Evolutionary conservation across 2,329 filamentous ascomycete genomes (phyloP).

Genomic region (Diplodia corticola): DNA sequence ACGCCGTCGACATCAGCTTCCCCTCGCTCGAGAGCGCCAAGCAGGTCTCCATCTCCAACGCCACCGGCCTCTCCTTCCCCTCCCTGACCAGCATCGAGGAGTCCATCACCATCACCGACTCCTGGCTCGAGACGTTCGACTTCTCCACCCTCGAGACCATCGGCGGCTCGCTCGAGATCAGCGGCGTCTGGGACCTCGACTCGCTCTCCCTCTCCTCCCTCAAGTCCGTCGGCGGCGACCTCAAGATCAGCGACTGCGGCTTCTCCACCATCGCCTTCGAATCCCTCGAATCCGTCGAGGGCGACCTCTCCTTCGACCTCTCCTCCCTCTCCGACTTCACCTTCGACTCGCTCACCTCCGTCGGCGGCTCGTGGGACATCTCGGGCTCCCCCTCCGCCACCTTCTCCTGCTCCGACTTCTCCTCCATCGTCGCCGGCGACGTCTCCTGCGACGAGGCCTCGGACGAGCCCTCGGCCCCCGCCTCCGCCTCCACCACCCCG

Average conservation of each 20-base stretch:
- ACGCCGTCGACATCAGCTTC: slow-evolving; percentile 16
- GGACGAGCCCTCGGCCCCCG: background rate
- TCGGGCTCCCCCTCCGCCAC: background rate
- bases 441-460: too few species aligned
- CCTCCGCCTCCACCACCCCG: background rate
- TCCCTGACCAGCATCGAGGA: slow-evolving; percentile 11
- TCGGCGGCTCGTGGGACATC: slow-evolving; percentile 10
- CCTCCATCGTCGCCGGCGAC: slow-evolving; percentile 5
- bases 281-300: slow-evolving; percentile 27
- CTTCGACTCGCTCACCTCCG: background rate
- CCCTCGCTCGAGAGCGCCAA: slow-evolving; percentile 5
- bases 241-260: slow-evolving; percentile 9
- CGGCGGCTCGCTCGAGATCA: slow-evolving; percentile 11
- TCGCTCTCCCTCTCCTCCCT: slow-evolving; percentile 13
- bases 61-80: slow-evolving; percentile 7
- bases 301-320: background rate
- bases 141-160: slow-evolving; percentile 7
- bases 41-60: slow-evolving; percentile 11
- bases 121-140: slow-evolving; percentile 10
- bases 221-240: slow-evolving; percentile 14
- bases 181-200: slow-evolving; percentile 2
- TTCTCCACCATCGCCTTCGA: slow-evolving; percentile 17
- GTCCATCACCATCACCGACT: slow-evolving; percentile 10
- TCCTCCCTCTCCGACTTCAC: background rate
- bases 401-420: background rate